A percentile compares a stretch with the other conserved stretches of the same genome.
These are phyloP conservation scores for Flaveria linearis DNA, from an alignment of 129 eudicot genomes.

Conservation along the genomic window DNA sequence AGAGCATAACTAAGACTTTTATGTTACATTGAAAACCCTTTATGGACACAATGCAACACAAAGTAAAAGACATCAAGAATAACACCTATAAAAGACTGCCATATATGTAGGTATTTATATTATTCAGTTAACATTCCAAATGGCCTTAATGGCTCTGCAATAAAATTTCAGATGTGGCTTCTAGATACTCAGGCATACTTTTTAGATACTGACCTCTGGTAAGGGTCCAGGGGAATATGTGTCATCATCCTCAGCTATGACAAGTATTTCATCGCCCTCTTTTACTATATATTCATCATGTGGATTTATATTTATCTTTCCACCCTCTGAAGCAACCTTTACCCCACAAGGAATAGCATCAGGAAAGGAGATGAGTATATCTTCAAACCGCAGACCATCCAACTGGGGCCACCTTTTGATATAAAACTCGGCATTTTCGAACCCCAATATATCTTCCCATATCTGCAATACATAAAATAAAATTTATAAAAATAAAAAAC, in stretches of 20 bases:
- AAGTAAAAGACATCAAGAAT: neutral
- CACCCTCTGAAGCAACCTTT: slow-evolving; percentile 78
- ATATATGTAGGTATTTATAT: slow-evolving; percentile 21
- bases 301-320: slow-evolving; percentile 86
- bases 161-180: neutral
- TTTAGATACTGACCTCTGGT: slow-evolving; percentile 59
- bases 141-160: neutral
- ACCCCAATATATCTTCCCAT: slow-evolving; percentile 99
- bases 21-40: slow-evolving; percentile 5
- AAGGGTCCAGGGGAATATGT: slow-evolving; percentile 89
- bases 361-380: slow-evolving; percentile 81
- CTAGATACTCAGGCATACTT: neutral
- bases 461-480: slow-evolving; percentile 46
- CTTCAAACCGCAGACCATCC: slow-evolving; percentile 74
- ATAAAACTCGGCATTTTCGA: slow-evolving; percentile 97
- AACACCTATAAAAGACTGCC: neutral
- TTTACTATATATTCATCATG: slow-evolving; percentile 73
- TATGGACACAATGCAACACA: slow-evolving; percentile 16
- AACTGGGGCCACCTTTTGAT: slow-evolving; percentile 92
- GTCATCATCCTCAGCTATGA: slow-evolving; percentile 98
- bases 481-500: neutral
- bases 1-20: slow-evolving; percentile 18
- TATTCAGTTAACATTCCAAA: neutral
- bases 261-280: slow-evolving; percentile 93
- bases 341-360: slow-evolving; percentile 97